Percentiles rank a stretch among this genome's conserved stretches.
Evolutionary conservation across 495 filamentous ascomycete genomes (phyloP).

Genomic region (Pyrenula aspistea): DNA sequence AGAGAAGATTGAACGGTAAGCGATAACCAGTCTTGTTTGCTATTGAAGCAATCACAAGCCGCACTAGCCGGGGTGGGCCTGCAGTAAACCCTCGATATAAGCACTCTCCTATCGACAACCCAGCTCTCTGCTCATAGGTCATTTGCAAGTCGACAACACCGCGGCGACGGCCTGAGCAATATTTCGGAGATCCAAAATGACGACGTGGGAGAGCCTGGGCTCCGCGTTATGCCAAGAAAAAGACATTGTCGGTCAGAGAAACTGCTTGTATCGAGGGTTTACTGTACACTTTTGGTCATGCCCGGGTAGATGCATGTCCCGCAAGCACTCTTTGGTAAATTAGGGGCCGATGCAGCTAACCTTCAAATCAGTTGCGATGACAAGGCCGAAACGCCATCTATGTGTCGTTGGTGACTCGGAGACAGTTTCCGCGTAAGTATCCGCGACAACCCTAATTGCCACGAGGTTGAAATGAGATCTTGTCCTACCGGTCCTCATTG

Average conservation of each 20-base stretch:
- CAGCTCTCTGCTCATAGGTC: too few relatives aligned
- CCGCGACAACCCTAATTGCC: conserved; percentile 1
- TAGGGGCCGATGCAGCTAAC: conserved; percentile 1
- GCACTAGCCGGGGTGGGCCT: not conserved
- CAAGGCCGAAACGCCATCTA: conserved; percentile 77
- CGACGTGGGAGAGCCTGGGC: too few relatives aligned
- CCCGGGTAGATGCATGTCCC: not conserved
- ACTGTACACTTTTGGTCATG: not conserved
- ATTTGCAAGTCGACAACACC: too few relatives aligned
- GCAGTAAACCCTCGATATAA: too few relatives aligned
- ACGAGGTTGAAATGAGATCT: not conserved
- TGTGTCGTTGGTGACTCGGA: conserved; percentile 90
- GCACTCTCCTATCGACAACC: too few relatives aligned
- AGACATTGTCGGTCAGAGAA: too few relatives aligned
- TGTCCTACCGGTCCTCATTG: not conserved
- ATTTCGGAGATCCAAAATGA: too few relatives aligned
- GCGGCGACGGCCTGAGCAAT: too few relatives aligned
- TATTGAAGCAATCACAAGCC: not conserved
- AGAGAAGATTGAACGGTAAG: conserved; percentile 79
- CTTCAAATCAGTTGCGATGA: conserved; percentile 72
- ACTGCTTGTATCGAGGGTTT: conserved; percentile 3
- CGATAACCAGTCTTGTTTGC: conserved; percentile 1
- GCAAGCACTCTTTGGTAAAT: not conserved
- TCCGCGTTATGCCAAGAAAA: too few relatives aligned
- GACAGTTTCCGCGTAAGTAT: conserved; percentile 67